These are phyloP conservation scores for Vitis hybrid DNA, from an alignment of 177 flowering plant genomes.

Conservation along the genomic window DNA sequence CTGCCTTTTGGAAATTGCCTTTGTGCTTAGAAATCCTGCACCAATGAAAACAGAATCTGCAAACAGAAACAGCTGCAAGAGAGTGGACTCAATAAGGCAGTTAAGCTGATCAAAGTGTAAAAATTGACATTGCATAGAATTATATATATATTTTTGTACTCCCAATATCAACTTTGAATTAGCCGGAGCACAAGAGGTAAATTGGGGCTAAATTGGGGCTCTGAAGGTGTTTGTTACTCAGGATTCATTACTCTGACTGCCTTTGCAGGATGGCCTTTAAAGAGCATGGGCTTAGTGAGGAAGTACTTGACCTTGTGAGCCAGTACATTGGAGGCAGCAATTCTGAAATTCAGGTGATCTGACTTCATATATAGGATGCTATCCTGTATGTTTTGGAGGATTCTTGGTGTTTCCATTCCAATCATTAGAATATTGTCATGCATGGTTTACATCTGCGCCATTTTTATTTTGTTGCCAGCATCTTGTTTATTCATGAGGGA, in stretches of 20 bases:
- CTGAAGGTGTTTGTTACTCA: too few species aligned
- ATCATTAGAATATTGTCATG: neutral
- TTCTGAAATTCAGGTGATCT: constrained; percentile 66
- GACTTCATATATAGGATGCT: neutral
- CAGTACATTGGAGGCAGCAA: constrained; percentile 57
- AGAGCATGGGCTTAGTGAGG: constrained; percentile 65
- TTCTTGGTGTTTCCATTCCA: neutral
- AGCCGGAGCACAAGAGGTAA: too few species aligned
- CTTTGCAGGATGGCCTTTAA: constrained; percentile 60
- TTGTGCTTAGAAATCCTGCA: too few species aligned
- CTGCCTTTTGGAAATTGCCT: too few species aligned
- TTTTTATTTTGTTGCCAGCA: neutral
- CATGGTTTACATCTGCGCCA: neutral
- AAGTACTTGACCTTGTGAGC: constrained; percentile 52
- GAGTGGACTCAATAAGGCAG: too few species aligned
- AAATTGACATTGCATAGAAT: too few species aligned
- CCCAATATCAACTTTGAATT: too few species aligned
- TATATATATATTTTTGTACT: too few species aligned
- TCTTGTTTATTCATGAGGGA: neutral
- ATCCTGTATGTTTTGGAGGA: neutral
- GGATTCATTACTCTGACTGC: neutral
- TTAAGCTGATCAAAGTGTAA: too few species aligned
- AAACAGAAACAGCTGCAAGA: too few species aligned
- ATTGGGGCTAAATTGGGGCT: too few species aligned
- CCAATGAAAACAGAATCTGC: too few species aligned